Evolutionary conservation across 2,329 filamentous ascomycete species (phyloP).

Genomic region (Beauveria caledonica): DNA sequence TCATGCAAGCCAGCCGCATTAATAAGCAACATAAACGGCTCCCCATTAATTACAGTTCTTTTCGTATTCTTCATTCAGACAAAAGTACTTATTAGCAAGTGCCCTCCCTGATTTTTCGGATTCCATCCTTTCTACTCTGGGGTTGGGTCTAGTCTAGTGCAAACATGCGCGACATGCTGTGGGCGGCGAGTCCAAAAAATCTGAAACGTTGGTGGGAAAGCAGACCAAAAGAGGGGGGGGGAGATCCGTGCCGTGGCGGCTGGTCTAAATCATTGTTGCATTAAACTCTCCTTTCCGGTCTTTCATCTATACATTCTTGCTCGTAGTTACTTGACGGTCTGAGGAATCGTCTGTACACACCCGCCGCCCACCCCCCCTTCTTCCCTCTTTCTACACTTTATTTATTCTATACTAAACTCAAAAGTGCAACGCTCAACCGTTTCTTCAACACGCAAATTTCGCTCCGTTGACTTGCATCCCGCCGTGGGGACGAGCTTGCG

Average conservation of each 20-base stretch:
- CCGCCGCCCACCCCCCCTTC: too few relatives aligned
- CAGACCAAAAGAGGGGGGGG: background rate
- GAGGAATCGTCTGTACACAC: background rate
- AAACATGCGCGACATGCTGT: background rate
- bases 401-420: background rate
- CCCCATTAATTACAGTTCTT: too few relatives aligned
- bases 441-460: background rate
- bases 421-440: background rate
- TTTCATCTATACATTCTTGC: background rate
- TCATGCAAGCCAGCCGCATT: too few relatives aligned
- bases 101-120: too few relatives aligned
- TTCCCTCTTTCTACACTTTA: background rate
- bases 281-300: background rate
- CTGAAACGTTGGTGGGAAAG: constrained; percentile 5
- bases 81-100: too few relatives aligned
- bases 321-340: background rate
- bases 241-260: constrained; percentile 8
- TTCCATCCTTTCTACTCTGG: background rate
- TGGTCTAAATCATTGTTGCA: background rate
- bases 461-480: background rate
- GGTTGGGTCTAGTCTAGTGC: background rate
- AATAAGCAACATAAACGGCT: too few relatives aligned
- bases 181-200: constrained; percentile 3
- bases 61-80: too few relatives aligned
- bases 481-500: background rate